Evolutionary conservation across 2,329 filamentous ascomycete genomes (phyloP), one percentile per base, ranked within the genome.

Genomic region (Fusarium xylarioides): DNA sequence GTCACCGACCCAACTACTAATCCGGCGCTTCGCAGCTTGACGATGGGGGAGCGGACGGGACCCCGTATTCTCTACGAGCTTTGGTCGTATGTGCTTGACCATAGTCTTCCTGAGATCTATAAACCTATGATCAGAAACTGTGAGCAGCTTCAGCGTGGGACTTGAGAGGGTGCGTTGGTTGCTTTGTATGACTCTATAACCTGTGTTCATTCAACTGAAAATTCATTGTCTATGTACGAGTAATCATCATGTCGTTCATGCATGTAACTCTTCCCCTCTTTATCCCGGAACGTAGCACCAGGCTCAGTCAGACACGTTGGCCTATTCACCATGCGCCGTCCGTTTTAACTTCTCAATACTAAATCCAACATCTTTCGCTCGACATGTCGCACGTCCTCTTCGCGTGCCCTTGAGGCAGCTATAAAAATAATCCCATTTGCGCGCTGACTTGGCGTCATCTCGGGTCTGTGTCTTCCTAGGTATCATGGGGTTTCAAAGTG

Each of bases 401-500:
- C 59, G 43, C 52, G 55, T 65, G 50, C 53, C 64, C 63, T 54
- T 38, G 35, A 72, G 65, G 53, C 65, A 47, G 55, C 35, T 58
- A 53, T 68, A 43, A 64, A 53, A 73, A 70, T 58, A 52, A 56
- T 60, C 53, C 49, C 59, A 66, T 52, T 28, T 42, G 47, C 59
- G 38, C 59, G 54, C 65, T 65, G 50, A 66, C n/a, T 53, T 28
- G 43, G 69, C 52, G 58, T 61, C 59, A 54, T 46, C 55, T 42
- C 46, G 28, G 52, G 50, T 49, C 59, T 70, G 64, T 68, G 47
- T 77, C 58, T 75, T 77, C 60, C 66, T 70, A 77, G 75, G 75
- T 77, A 77, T 77, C 75, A 76, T 77, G 63, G 67, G 73, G 74
- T 70, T 75, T 75, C 66, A 68, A 64, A 73, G 52, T 44, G 68